These are phyloP conservation scores for Nitzschia inconspicua DNA, from an alignment of 108 stramenopile species.

Conservation along the genomic window DNA sequence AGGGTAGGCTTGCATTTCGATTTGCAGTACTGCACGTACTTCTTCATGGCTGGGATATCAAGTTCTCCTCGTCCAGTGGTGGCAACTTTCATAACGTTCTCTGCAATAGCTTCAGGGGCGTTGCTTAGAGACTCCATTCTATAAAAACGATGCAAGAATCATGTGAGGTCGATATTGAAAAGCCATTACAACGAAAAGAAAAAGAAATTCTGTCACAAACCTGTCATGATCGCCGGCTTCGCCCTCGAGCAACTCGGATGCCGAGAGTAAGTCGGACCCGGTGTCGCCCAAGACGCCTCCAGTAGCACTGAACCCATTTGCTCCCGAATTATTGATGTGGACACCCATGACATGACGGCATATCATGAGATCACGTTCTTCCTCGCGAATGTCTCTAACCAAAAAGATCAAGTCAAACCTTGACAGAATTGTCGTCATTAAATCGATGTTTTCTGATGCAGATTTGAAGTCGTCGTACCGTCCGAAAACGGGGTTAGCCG, in stretches of 20 bases:
- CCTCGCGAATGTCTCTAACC: constrained; percentile 95
- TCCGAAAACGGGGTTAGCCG: constrained; percentile 99
- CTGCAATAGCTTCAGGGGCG: constrained; percentile 79
- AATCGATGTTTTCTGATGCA: constrained; percentile 96
- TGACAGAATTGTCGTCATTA: constrained; percentile 97
- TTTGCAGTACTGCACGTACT: constrained; percentile 96
- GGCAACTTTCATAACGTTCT: constrained; percentile 79
- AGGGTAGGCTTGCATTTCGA: constrained; percentile 87
- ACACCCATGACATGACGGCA: constrained; percentile 98
- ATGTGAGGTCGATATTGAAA: neutral
- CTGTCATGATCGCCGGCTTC: constrained; percentile 3
- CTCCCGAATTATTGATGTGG: constrained; percentile 68
- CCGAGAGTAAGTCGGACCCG: neutral
- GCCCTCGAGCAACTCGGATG: neutral
- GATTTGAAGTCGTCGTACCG: constrained; percentile 96
- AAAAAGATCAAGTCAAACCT: constrained; percentile 99
- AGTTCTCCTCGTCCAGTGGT: constrained; percentile 83
- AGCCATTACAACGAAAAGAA: neutral
- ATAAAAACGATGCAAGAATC: neutral
- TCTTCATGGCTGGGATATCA: constrained; percentile 93
- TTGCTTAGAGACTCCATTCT: constrained; percentile 34
- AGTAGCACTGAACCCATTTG: constrained; percentile 3
- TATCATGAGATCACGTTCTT: constrained; percentile 93
- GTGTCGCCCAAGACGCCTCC: neutral
- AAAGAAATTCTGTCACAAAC: neutral